Percentiles rank a stretch among this genome's conserved stretches.
phyloP scores from a whole-genome alignment of 495 filamentous ascomycete genomes.

The Penicillium lividum region DNA sequence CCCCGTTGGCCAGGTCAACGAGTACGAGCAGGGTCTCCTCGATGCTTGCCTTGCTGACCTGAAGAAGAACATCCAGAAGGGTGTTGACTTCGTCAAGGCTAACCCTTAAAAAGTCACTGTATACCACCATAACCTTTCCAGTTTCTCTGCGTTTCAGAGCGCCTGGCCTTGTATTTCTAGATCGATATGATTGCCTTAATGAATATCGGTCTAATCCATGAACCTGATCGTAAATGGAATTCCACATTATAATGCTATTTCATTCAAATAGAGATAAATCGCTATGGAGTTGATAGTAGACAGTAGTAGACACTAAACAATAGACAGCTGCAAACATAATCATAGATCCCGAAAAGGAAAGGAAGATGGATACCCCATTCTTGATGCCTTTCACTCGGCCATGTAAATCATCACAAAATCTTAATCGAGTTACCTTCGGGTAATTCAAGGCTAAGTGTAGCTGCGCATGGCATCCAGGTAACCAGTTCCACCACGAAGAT shows the following conservation, averaged over 20 bases:
- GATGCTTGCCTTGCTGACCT: conserved; percentile 82
- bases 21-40: conserved; percentile 85
- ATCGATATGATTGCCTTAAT: conserved; percentile 24
- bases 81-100: conserved; percentile 66
- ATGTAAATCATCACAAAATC: neutral
- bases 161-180: conserved; percentile 23
- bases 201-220: conserved; percentile 21
- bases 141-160: neutral
- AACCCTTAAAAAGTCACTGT: conserved; percentile 59
- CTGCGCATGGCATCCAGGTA: conserved; percentile 55
- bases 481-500: conserved; percentile 66
- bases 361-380: neutral
- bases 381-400: conserved; percentile 1
- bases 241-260: no score
- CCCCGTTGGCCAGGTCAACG: conserved; percentile 76
- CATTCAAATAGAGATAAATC: no score
- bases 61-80: conserved; percentile 85
- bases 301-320: neutral
- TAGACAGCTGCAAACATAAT: neutral
- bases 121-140: conserved; percentile 16
- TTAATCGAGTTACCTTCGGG: neutral
- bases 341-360: neutral
- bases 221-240: neutral
- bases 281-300: no score
- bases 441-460: conserved; percentile 37